A percentile compares a stretch with the other conserved stretches of the same genome.
phyloP scores from a whole-genome alignment of 768 basidiomycete genomes.

The Paxillus rubicundulus region DNA sequence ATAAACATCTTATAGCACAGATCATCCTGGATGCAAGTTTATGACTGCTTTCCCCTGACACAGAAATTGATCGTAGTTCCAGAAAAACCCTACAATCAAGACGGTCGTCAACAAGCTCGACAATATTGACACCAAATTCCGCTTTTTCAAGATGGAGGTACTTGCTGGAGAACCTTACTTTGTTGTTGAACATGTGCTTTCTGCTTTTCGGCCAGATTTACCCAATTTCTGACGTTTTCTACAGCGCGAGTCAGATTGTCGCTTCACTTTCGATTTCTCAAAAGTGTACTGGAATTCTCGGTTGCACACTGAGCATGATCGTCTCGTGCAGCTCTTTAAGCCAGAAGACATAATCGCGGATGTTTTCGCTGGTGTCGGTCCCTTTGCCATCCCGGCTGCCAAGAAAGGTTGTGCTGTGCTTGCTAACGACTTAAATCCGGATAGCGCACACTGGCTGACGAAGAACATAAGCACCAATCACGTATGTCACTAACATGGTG shows the following conservation, averaged over 20 bases:
- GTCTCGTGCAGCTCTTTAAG: conserved; percentile 72
- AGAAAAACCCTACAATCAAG: conserved; percentile 84
- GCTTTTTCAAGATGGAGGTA: conserved; percentile 96
- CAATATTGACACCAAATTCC: conserved; percentile 77
- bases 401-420: conserved; percentile 88
- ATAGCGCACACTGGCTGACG: conserved; percentile 72
- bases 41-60: background rate
- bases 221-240: conserved; percentile 2
- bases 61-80: conserved; percentile 8
- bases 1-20: conserved; percentile 87
- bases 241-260: conserved; percentile 82
- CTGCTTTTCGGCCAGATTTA: background rate
- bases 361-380: conserved; percentile 96
- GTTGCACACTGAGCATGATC: conserved; percentile 85
- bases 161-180: conserved; percentile 89
- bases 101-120: conserved; percentile 97
- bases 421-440: conserved; percentile 94
- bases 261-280: conserved; percentile 91
- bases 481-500: conserved; percentile 41
- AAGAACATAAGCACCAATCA: conserved; percentile 75
- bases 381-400: conserved; percentile 91
- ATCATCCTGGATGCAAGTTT: conserved; percentile 81
- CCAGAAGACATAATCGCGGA: conserved; percentile 84
- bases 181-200: conserved; percentile 81
- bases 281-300: conserved; percentile 99